phyloP scores from a whole-genome alignment of 2,329 filamentous ascomycete genomes.

The Beauveria sp. region DNA sequence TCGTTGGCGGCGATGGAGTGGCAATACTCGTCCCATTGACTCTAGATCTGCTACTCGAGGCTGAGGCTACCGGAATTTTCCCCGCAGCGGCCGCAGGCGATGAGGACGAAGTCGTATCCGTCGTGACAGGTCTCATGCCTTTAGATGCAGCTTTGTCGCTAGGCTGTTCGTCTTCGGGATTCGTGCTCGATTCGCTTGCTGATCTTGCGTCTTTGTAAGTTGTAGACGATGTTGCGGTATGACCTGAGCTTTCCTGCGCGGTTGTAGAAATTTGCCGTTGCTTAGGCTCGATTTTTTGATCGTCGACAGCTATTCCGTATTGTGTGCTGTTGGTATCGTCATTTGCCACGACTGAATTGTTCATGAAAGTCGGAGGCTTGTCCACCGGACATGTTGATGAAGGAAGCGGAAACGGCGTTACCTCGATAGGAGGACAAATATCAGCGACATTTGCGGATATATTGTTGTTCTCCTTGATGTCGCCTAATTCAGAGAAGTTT shows the following conservation, averaged over 20 bases:
- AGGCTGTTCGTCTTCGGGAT: not conserved
- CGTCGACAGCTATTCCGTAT: not conserved
- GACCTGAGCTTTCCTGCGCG: not conserved
- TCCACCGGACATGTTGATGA: not conserved
- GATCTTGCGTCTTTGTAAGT: not conserved
- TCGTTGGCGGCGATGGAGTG: conserved; percentile 55
- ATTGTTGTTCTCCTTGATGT: not conserved
- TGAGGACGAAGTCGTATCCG: not conserved
- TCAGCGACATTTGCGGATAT: not conserved
- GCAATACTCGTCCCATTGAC: conserved; percentile 21
- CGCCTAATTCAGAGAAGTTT: not conserved
- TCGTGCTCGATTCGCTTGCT: conserved; percentile 14
- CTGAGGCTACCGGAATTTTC: not conserved
- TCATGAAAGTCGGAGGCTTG: not conserved
- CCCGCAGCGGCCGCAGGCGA: not conserved
- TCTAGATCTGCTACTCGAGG: conserved; percentile 20
- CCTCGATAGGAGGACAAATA: not conserved
- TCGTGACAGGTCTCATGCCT: not conserved
- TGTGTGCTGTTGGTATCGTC: not conserved
- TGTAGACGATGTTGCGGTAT: not conserved
- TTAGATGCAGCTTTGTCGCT: not conserved
- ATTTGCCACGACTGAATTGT: not conserved
- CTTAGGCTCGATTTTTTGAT: not conserved
- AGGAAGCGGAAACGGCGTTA: not conserved
- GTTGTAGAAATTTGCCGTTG: not conserved